A percentile compares a stretch with the other conserved stretches of the same genome.
These are phyloP conservation scores for Cryptosporidium sp. DNA, from an alignment of 169 alveolate species.

Conservation along the genomic window DNA sequence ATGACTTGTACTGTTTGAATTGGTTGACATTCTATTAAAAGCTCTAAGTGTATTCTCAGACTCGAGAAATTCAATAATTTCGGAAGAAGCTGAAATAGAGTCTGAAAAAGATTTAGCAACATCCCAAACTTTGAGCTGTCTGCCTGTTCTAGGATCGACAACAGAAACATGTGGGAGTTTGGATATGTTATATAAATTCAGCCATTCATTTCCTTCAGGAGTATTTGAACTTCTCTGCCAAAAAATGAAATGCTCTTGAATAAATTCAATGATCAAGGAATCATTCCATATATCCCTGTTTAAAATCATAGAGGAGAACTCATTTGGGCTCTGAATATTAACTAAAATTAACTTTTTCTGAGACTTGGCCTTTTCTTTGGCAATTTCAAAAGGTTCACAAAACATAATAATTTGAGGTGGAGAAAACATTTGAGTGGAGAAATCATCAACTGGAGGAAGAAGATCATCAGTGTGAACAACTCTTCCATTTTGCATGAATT, in stretches of 20 bases:
- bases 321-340: constrained; percentile 62
- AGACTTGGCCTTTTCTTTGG: constrained; percentile 44
- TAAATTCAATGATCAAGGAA: constrained; percentile 46
- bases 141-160: constrained; percentile 71
- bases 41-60: constrained; percentile 26
- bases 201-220: constrained; percentile 68
- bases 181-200: constrained; percentile 33
- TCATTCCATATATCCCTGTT: constrained; percentile 74
- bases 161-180: constrained; percentile 70
- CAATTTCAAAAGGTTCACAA: constrained; percentile 54
- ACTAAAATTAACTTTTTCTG: constrained; percentile 36
- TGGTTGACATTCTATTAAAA: constrained; percentile 19
- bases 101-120: constrained; percentile 63
- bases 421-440: constrained; percentile 61
- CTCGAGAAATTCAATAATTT: constrained; percentile 60
- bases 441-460: constrained; percentile 40
- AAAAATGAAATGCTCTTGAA: constrained; percentile 53
- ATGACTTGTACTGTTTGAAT: background rate
- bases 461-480: background rate
- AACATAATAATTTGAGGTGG: constrained; percentile 55
- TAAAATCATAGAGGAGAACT: constrained; percentile 56
- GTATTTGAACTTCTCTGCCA: constrained; percentile 68
- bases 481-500: background rate
- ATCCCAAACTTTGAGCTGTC: constrained; percentile 71
- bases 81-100: constrained; percentile 66